Conservation (phyloP, 2,329 filamentous ascomycete species). For the Orbilia javanica region DNA sequence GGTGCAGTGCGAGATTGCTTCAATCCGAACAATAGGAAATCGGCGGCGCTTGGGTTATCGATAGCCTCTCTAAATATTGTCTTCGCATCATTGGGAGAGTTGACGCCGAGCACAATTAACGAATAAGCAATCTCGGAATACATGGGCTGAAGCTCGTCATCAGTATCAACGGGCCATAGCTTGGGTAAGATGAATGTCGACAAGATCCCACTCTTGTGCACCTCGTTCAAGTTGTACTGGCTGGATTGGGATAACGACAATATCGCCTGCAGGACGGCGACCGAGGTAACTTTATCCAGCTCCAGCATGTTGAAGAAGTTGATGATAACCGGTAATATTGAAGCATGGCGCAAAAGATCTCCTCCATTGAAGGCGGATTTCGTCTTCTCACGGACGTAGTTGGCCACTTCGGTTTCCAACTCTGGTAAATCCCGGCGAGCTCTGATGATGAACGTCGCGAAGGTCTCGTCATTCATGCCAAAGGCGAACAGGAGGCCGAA, state of each 20-base stretch:
- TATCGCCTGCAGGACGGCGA: slow-evolving; percentile 76
- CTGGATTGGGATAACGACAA: slow-evolving; percentile 73
- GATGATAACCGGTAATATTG: slow-evolving; percentile 65
- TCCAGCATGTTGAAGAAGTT: slow-evolving; percentile 62
- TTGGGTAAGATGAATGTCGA: slow-evolving; percentile 60
- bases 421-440: slow-evolving; percentile 55
- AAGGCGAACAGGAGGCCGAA: slow-evolving; percentile 87
- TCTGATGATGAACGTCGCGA: slow-evolving; percentile 64
- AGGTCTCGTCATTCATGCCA: slow-evolving; percentile 80
- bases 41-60: slow-evolving; percentile 70
- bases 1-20: slow-evolving; percentile 81
- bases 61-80: slow-evolving; percentile 75
- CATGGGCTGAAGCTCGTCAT: slow-evolving; percentile 72
- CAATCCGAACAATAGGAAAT: slow-evolving; percentile 81
- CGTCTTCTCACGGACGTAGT: slow-evolving; percentile 60
- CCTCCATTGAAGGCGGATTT: slow-evolving; percentile 61
- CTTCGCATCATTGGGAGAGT: slow-evolving; percentile 83
- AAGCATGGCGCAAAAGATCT: slow-evolving; percentile 65
- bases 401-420: slow-evolving; percentile 15
- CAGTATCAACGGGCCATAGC: slow-evolving; percentile 61
- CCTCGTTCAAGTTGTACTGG: slow-evolving; percentile 76
- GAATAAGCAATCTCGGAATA: slow-evolving; percentile 77
- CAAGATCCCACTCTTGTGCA: slow-evolving; percentile 78
- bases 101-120: slow-evolving; percentile 81
- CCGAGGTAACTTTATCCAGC: slow-evolving; percentile 66